Evolutionary conservation across 2,329 filamentous ascomycete species (phyloP), one percentile per base, ranked within the genome.

Genomic region (Pseudocercospora cruenta): DNA sequence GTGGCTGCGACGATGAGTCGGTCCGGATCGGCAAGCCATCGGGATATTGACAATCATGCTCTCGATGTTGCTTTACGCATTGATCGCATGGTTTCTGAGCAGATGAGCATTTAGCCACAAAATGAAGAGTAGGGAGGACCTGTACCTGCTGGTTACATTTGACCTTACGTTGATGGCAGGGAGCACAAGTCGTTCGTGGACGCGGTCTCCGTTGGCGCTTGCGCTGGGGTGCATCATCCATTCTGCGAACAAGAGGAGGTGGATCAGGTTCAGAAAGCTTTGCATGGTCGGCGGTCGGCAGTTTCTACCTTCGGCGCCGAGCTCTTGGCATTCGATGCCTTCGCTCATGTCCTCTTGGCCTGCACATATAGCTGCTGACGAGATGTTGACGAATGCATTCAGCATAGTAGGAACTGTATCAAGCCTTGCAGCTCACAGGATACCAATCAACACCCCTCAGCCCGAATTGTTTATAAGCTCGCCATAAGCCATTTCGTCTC

Each of bases 51-150:
- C 53, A 57, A 4, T 57, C 22, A n/a, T 31, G n/a, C 10, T 57
- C 53, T 16, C 53, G 26, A 16, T 33, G 22, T n/a, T 57, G 53
- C 28, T 22, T 21, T 8, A 57, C 28, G 12, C 53, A 57, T 57
- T 57, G 53, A 31, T 57, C 53, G 26, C 53, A 57, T 31, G 53
- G 53, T 57, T 57, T 57, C 53, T 57, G 26, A 10, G 28, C 26
- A 12, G 33, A 14, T 36, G 2, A 36, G 33, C 33, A 36, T 36
- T 2, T 5, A 12, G 33, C 31, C 31, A 9, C 21, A n/a, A 26
- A 53, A 21, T 53, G 47, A n/a, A 22, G 10, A 53, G 24, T 21
- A 10, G 26, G 3, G 22, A 55, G 9, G 10, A 9, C n/a, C 7
- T 21, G 24, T 55, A 55, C 53, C 24, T 26, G 24, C 28, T 55